A percentile compares a stretch with the other conserved stretches of the same genome.
These are phyloP conservation scores for Tricholoma bakamatsutake DNA, from an alignment of 768 basidiomycete genomes.

Conservation along the genomic window DNA sequence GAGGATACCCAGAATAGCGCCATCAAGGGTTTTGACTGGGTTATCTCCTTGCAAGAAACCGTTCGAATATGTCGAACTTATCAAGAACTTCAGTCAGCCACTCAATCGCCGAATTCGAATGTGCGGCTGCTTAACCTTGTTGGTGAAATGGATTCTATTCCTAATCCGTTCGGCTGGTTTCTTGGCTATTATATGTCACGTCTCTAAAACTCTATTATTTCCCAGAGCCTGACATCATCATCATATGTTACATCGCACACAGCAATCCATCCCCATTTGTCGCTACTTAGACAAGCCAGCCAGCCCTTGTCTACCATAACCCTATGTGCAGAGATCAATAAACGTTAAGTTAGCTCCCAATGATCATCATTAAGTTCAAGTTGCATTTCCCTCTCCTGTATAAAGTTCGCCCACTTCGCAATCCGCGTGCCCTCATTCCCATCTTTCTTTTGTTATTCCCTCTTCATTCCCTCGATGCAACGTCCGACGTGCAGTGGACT, in stretches of 20 bases:
- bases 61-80: neutral
- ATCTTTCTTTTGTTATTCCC: neutral
- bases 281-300: slow-evolving; percentile 1
- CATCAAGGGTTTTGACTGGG: neutral
- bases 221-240: slow-evolving; percentile 3
- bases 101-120: neutral
- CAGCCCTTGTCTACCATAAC: slow-evolving; percentile 8
- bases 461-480: slow-evolving; percentile 38
- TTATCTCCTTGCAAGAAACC: neutral
- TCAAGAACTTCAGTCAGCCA: neutral
- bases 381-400: slow-evolving; percentile 7
- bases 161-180: slow-evolving; percentile 8
- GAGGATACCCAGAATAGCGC: neutral
- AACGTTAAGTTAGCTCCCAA: slow-evolving; percentile 20
- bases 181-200: slow-evolving; percentile 11
- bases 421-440: neutral
- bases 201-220: slow-evolving; percentile 20
- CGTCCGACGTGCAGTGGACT: slow-evolving; percentile 61
- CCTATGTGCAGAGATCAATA: slow-evolving; percentile 11
- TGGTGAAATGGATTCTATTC: neutral
- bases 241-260: slow-evolving; percentile 10
- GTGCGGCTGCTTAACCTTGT: neutral
- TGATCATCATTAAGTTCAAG: slow-evolving; percentile 21
- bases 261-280: slow-evolving; percentile 15
- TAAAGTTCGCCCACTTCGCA: slow-evolving; percentile 9